A percentile compares a stretch with the other conserved stretches of the same genome.
phyloP scores from a whole-genome alignment of 1,139 yeast genomes.

The Schwanniomyces etchellsii region DNA sequence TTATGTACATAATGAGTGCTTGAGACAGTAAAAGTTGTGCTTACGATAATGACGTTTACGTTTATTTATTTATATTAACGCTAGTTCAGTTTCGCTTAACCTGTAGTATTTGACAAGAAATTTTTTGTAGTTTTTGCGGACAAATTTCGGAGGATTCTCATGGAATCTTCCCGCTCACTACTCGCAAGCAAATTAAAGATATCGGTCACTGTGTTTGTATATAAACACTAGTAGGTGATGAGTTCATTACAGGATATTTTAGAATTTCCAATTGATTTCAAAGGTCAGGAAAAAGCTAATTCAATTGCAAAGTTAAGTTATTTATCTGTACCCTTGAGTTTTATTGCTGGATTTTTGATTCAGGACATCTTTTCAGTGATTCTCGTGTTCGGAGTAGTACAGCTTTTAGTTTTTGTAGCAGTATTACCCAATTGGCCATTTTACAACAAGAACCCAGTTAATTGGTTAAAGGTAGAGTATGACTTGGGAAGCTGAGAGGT shows the following conservation, averaged over 20 bases:
- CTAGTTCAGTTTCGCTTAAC: too few species aligned
- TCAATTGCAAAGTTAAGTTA: constrained; percentile 13
- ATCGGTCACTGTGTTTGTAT: too few species aligned
- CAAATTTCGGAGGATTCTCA: too few species aligned
- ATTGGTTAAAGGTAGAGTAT: constrained; percentile 32
- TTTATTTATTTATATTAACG: background rate
- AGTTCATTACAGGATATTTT: constrained; percentile 5
- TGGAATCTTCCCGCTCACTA: too few species aligned
- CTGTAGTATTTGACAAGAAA: constrained; percentile 1
- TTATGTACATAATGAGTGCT: constrained; percentile 14
- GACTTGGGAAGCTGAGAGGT: constrained; percentile 16
- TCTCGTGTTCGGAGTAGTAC: constrained; percentile 28
- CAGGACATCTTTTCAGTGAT: constrained; percentile 34
- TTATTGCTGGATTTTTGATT: constrained; percentile 40
- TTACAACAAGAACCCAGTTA: constrained; percentile 42
- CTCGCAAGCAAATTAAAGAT: too few species aligned
- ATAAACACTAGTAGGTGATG: constrained; percentile 2
- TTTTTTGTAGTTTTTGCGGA: too few species aligned
- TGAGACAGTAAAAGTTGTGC: constrained; percentile 3
- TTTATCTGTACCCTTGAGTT: constrained; percentile 25
- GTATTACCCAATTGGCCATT: constrained; percentile 54
- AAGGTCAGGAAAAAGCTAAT: constrained; percentile 49
- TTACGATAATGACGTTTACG: background rate
- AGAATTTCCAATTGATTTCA: constrained; percentile 61
- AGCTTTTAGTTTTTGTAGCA: constrained; percentile 28